Percentiles rank a stretch among this genome's conserved stretches.
phyloP scores from a whole-genome alignment of 2,329 filamentous ascomycete species.

The Alternaria hordeiaustralica region DNA sequence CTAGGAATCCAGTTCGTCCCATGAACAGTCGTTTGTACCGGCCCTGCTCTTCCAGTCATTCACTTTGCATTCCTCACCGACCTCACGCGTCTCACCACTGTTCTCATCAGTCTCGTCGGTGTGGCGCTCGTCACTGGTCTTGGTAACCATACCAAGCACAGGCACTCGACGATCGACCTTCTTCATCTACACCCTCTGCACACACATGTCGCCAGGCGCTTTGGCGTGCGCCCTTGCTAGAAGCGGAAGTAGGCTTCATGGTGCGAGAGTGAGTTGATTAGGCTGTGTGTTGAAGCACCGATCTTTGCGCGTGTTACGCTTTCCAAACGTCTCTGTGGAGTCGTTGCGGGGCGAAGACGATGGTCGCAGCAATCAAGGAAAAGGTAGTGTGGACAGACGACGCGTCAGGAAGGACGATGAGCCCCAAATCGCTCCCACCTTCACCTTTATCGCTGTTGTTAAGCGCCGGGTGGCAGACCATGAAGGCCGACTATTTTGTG shows the following conservation, averaged over 20 bases:
- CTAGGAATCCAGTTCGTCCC: neutral
- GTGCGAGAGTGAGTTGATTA: neutral
- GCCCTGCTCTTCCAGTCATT: neutral
- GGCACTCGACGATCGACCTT: neutral
- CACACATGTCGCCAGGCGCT: neutral
- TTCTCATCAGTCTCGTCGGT: neutral
- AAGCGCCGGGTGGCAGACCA: neutral
- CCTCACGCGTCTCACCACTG: neutral
- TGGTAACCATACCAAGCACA: neutral
- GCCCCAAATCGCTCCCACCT: neutral
- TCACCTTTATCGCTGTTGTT: neutral
- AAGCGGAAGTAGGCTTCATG: neutral
- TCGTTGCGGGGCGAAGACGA: neutral
- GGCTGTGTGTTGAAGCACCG: neutral
- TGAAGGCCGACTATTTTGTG: neutral
- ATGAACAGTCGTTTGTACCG: neutral
- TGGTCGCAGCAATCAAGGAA: neutral
- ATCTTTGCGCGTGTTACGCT: neutral
- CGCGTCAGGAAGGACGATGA: neutral
- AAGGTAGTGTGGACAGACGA: neutral
- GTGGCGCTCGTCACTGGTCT: neutral
- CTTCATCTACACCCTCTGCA: neutral
- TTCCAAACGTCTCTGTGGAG: neutral
- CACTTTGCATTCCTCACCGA: neutral
- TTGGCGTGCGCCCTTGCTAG: neutral